Percentiles rank a stretch among this genome's conserved stretches.
Evolutionary conservation across 352 stramenopile genomes (phyloP).

Genomic region (Globisporangium abappressorium): DNA sequence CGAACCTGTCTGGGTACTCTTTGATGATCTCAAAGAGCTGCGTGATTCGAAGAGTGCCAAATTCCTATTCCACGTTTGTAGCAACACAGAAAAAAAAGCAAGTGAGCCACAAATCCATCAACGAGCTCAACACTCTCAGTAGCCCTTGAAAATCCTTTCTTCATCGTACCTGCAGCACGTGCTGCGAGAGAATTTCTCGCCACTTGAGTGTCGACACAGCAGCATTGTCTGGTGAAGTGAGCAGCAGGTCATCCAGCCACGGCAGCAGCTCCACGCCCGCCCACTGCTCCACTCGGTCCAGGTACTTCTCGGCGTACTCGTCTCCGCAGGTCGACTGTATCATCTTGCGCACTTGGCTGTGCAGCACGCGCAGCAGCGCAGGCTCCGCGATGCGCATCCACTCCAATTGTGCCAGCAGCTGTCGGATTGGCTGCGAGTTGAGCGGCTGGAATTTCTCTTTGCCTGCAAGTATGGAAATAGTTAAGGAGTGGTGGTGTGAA

Average conservation of each 20-base stretch:
- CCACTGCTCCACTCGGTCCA: conserved; percentile 51
- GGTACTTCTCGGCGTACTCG: conserved; percentile 43
- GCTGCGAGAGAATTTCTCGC: conserved; percentile 43
- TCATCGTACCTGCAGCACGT: conserved; percentile 30
- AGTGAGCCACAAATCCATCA: neutral
- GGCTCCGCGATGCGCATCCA: conserved; percentile 55
- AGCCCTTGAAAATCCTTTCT: neutral
- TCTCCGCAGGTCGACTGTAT: conserved; percentile 49
- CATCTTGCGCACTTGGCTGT: conserved; percentile 51
- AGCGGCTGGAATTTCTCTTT: conserved; percentile 55
- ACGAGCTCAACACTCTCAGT: neutral
- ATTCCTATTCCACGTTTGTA: conserved; percentile 30
- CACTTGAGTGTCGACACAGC: conserved; percentile 25
- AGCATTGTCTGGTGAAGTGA: conserved; percentile 4
- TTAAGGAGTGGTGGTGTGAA: neutral
- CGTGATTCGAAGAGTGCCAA: conserved; percentile 74
- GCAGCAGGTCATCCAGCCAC: conserved; percentile 57
- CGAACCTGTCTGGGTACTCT: conserved; percentile 93
- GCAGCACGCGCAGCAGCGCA: conserved; percentile 47
- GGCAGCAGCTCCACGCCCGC: conserved; percentile 48
- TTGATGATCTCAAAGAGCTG: conserved; percentile 98
- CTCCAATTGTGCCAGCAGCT: conserved; percentile 50
- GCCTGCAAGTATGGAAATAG: conserved; percentile 1
- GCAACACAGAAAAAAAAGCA: neutral
- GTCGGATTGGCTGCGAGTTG: conserved; percentile 42